phyloP scores from a whole-genome alignment of 2,329 filamentous ascomycete species.

The Aureobasidium sp. region DNA sequence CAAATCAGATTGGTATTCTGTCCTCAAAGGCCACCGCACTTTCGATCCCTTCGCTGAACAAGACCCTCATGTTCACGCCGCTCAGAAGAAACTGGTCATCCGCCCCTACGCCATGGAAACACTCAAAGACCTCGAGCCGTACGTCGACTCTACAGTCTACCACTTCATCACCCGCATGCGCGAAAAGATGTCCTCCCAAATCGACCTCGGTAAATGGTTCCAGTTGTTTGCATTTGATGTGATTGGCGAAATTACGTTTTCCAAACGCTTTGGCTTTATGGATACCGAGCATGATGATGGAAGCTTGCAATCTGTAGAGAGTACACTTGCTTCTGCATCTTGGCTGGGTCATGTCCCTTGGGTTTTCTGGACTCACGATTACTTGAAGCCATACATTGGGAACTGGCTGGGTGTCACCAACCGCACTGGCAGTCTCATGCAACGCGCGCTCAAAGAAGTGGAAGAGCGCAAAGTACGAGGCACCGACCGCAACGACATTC shows the following conservation, averaged over 20 bases:
- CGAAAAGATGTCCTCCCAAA: constrained; percentile 16
- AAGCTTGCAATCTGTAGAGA: constrained; percentile 26
- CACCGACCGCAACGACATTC: constrained; percentile 6
- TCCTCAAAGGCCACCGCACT: constrained; percentile 25
- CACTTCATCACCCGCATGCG: constrained; percentile 28
- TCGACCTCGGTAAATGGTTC: constrained; percentile 31
- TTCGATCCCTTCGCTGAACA: constrained; percentile 28
- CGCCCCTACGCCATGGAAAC: constrained; percentile 24
- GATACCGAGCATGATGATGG: constrained; percentile 27
- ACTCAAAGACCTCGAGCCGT: constrained; percentile 31
- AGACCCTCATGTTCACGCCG: constrained; percentile 24
- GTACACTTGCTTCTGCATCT: constrained; percentile 23
- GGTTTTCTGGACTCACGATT: constrained; percentile 23
- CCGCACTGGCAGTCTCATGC: not conserved
- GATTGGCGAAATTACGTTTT: constrained; percentile 34
- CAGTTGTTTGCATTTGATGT: constrained; percentile 35
- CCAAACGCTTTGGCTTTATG: constrained; percentile 29
- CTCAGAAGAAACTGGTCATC: constrained; percentile 21
- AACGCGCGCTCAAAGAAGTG: constrained; percentile 2
- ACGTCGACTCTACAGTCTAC: constrained; percentile 30
- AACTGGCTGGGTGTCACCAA: constrained; percentile 4
- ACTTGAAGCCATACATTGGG: not conserved
- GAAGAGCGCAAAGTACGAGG: not conserved
- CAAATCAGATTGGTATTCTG: constrained; percentile 29
- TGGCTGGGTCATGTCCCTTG: constrained; percentile 32